A percentile compares a stretch with the other conserved stretches of the same genome.
Conservation (phyloP, 1,284 basidiomycete genomes). For the Omphalotus olearius region DNA sequence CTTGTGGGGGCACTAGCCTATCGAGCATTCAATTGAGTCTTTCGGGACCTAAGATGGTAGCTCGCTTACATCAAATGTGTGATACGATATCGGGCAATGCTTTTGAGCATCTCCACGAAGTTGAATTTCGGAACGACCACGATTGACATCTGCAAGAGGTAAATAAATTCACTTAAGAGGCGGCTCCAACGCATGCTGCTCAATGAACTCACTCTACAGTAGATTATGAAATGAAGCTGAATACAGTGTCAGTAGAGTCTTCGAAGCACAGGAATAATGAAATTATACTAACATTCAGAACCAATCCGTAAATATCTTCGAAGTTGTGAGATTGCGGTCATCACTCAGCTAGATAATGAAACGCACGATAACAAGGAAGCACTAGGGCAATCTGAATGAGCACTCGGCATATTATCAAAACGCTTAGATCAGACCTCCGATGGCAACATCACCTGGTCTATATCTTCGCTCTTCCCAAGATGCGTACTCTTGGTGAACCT, state of each 20-base stretch:
- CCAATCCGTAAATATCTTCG: constrained; percentile 63
- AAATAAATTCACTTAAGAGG: background rate
- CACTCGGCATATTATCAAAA: too few relatives aligned
- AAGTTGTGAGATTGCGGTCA: background rate
- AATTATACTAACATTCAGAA: constrained; percentile 41
- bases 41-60: background rate
- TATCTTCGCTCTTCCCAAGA: constrained; percentile 35
- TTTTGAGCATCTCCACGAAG: constrained; percentile 54
- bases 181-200: background rate
- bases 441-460: constrained; percentile 50
- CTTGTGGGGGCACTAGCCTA: constrained; percentile 65
- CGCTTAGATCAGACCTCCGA: constrained; percentile 21
- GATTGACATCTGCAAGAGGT: constrained; percentile 40
- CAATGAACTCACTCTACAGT: constrained; percentile 41
- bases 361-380: constrained; percentile 38
- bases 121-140: constrained; percentile 69
- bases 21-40: background rate
- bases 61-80: constrained; percentile 53
- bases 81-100: constrained; percentile 57
- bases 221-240: constrained; percentile 49
- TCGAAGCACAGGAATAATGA: constrained; percentile 1
- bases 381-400: constrained; percentile 20
- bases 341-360: background rate
- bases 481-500: constrained; percentile 32
- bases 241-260: background rate